These are phyloP conservation scores for Pseudodiploospora longispora DNA, from an alignment of 2,329 filamentous ascomycete genomes.

Conservation along the genomic window DNA sequence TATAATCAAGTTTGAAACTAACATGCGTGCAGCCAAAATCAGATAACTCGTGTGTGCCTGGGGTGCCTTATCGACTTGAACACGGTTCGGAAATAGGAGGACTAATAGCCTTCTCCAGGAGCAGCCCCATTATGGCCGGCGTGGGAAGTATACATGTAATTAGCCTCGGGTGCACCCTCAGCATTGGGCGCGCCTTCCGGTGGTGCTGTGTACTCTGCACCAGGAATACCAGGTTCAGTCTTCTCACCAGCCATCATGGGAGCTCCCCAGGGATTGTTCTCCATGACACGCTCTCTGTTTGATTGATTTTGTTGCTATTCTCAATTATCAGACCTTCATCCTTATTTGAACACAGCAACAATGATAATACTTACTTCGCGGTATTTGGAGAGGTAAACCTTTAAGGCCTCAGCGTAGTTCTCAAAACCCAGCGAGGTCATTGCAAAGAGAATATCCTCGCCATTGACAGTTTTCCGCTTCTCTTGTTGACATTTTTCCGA, in stretches of 20 bases:
- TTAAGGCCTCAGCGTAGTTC: constrained; percentile 95
- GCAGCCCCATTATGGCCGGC: constrained; percentile 51
- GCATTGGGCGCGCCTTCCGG: constrained; percentile 31
- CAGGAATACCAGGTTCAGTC: constrained; percentile 19
- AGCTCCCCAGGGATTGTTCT: constrained; percentile 23
- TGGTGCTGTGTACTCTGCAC: constrained; percentile 34
- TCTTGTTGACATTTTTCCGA: constrained; percentile 99
- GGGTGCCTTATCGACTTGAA: too few species aligned
- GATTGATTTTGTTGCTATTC: constrained; percentile 33
- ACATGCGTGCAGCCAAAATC: too few species aligned
- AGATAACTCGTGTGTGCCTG: too few species aligned
- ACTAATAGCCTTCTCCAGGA: constrained; percentile 43
- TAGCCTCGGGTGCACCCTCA: constrained; percentile 32
- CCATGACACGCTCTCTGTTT: constrained; percentile 31
- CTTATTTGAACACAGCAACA: background rate
- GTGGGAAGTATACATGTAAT: constrained; percentile 48
- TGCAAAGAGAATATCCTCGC: constrained; percentile 95
- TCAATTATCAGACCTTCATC: constrained; percentile 6
- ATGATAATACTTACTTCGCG: constrained; percentile 66
- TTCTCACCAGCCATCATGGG: constrained; percentile 26
- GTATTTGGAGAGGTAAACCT: constrained; percentile 96
- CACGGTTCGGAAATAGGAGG: background rate
- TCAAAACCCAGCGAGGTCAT: constrained; percentile 99
- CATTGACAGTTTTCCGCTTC: constrained; percentile 98
- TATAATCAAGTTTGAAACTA: too few species aligned